These are phyloP conservation scores for Amylocarpus encephaloides DNA, from an alignment of 2,329 filamentous ascomycete genomes.

Conservation along the genomic window DNA sequence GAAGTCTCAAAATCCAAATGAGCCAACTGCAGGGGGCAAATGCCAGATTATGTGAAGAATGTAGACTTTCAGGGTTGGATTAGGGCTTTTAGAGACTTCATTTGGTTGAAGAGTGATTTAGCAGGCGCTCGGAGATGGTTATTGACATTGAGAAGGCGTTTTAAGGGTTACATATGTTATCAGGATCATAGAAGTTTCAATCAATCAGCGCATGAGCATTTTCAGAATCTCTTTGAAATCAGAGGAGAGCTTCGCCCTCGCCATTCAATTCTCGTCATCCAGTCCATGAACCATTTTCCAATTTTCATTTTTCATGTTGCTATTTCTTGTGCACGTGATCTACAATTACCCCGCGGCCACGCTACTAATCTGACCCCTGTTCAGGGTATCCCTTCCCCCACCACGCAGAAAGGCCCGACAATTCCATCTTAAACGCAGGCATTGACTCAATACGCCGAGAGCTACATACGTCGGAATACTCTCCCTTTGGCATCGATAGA, in stretches of 20 bases:
- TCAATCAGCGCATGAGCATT: too few relatives aligned
- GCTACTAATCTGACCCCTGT: conserved; percentile 2
- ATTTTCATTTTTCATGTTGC: background rate
- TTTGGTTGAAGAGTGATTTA: background rate
- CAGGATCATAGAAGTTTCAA: too few relatives aligned
- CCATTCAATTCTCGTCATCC: background rate
- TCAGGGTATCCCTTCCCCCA: conserved; percentile 3
- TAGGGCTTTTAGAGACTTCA: background rate
- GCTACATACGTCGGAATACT: background rate
- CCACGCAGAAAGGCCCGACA: conserved; percentile 4
- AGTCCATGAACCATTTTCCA: too few relatives aligned
- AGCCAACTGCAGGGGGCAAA: conserved; percentile 73
- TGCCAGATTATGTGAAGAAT: conserved; percentile 71
- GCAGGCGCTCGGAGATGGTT: background rate
- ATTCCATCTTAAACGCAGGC: background rate
- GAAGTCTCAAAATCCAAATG: conserved; percentile 83
- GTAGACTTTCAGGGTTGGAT: background rate
- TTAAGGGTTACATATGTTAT: background rate
- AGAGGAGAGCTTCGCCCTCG: background rate
- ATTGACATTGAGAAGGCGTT: background rate
- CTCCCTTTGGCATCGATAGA: background rate
- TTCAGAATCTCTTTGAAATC: too few relatives aligned
- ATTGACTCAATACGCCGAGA: conserved; percentile 5
- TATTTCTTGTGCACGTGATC: background rate
- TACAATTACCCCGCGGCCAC: conserved; percentile 1